phyloP scores from a whole-genome alignment of 2,329 filamentous ascomycete genomes.

The Coniochaeta sp. region DNA sequence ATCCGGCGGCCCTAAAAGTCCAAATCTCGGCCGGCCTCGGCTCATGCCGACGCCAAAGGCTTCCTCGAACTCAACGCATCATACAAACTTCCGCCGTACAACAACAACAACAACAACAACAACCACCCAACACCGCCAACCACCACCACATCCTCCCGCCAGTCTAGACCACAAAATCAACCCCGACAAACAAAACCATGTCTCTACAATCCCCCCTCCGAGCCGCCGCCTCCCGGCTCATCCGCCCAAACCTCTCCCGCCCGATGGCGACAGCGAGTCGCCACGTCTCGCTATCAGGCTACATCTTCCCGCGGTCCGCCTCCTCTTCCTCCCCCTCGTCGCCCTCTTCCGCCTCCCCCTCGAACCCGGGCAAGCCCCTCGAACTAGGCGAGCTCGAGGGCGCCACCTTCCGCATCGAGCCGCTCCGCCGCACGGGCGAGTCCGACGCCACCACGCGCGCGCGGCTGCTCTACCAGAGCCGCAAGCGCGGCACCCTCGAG shows the following conservation, averaged over 20 bases:
- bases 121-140: too few species aligned
- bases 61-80: neutral
- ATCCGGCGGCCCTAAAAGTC: neutral
- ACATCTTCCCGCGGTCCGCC: conserved; percentile 4
- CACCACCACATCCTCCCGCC: neutral
- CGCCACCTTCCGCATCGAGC: conserved; percentile 80
- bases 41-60: neutral
- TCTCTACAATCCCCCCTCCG: conserved; percentile 14
- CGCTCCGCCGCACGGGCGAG: conserved; percentile 78
- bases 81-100: neutral
- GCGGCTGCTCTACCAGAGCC: conserved; percentile 81
- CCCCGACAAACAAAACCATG: conserved; percentile 9
- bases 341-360: conserved; percentile 16
- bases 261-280: conserved; percentile 10
- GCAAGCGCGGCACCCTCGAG: conserved; percentile 93
- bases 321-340: conserved; percentile 7
- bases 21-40: conserved; percentile 6
- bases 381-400: conserved; percentile 83
- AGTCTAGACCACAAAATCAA: neutral
- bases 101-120: too few species aligned
- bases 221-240: conserved; percentile 11
- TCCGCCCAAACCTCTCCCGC: conserved; percentile 10
- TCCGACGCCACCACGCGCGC: conserved; percentile 81
- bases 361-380: conserved; percentile 28
- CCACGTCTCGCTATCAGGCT: conserved; percentile 5